Percentiles rank a stretch among this genome's conserved stretches.
Conservation (phyloP, 2,329 filamentous ascomycete genomes). For the Penicillium sp. region DNA sequence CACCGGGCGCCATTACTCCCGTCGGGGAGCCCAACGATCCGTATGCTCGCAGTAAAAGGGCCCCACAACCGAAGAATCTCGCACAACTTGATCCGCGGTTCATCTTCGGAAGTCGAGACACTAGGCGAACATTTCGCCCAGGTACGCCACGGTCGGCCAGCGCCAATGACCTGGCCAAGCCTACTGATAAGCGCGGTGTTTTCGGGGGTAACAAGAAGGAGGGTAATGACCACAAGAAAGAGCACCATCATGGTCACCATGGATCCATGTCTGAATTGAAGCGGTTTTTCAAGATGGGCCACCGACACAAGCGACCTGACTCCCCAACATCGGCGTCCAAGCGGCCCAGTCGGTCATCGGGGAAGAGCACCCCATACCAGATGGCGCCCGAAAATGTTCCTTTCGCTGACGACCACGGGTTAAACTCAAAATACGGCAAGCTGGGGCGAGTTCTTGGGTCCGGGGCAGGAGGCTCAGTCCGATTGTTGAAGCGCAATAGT, state of each 20-base stretch:
- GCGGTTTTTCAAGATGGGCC: slow-evolving; percentile 80
- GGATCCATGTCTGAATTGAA: slow-evolving; percentile 93
- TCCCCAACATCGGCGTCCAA: slow-evolving; percentile 59
- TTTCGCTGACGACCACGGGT: slow-evolving; percentile 88
- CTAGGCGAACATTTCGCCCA: slow-evolving; percentile 49
- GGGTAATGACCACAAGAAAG: slow-evolving; percentile 41
- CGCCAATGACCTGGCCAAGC: slow-evolving; percentile 36
- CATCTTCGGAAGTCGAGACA: slow-evolving; percentile 72
- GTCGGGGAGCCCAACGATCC: slow-evolving; percentile 76
- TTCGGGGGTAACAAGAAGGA: slow-evolving; percentile 54
- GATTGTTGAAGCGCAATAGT: slow-evolving; percentile 86
- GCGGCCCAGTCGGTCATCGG: slow-evolving; percentile 48
- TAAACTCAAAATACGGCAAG: slow-evolving; percentile 89
- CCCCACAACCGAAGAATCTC: slow-evolving; percentile 60
- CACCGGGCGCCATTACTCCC: slow-evolving; percentile 71
- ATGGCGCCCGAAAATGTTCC: slow-evolving; percentile 54
- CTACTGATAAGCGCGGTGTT: slow-evolving; percentile 49
- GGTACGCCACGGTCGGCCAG: slow-evolving; percentile 45
- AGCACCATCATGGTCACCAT: slow-evolving; percentile 48
- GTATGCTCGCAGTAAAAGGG: slow-evolving; percentile 74
- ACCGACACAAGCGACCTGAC: slow-evolving; percentile 58
- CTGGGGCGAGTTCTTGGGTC: slow-evolving; percentile 90
- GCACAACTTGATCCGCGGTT: slow-evolving; percentile 72
- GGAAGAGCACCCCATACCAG: slow-evolving; percentile 52
- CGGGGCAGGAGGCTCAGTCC: slow-evolving; percentile 88